A percentile compares a stretch with the other conserved stretches of the same genome.
phyloP scores from a whole-genome alignment of 805 yeast species.

The Candida anglica region DNA sequence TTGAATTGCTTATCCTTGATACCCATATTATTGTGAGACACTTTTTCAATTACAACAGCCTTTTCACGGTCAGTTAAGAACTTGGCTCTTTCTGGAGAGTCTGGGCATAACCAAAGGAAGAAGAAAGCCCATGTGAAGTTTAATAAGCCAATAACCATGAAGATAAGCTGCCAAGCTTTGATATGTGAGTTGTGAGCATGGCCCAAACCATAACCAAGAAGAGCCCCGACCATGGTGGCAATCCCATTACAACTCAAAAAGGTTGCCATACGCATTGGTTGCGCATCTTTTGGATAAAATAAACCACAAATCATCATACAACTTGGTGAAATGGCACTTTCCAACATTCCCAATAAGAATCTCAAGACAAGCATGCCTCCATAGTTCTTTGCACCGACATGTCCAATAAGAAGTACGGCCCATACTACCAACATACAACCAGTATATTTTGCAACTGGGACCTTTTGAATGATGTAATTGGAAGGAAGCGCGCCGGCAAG shows the following conservation, averaged over 20 bases:
- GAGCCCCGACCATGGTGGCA: conserved; percentile 20
- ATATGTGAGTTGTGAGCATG: conserved; percentile 17
- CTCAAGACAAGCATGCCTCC: conserved; percentile 29
- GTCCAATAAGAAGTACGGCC: conserved; percentile 18
- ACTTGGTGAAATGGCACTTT: conserved; percentile 31
- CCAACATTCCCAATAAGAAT: conserved; percentile 30
- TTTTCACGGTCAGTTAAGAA: conserved; percentile 31
- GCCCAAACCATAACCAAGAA: conserved; percentile 21
- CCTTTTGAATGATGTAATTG: conserved; percentile 13
- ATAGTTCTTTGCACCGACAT: conserved; percentile 29
- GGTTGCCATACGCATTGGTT: conserved; percentile 24
- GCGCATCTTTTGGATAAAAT: conserved; percentile 30
- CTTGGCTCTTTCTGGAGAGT: conserved; percentile 25
- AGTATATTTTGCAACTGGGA: conserved; percentile 13
- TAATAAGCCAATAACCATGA: conserved; percentile 15
- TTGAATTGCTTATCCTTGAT: conserved; percentile 18
- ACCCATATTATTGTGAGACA: conserved; percentile 21
- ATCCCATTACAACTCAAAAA: conserved; percentile 26
- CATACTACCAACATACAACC: conserved; percentile 14
- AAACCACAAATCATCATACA: conserved; percentile 29
- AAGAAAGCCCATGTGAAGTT: conserved; percentile 15
- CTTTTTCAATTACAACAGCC: conserved; percentile 13
- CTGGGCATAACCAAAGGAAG: conserved; percentile 16
- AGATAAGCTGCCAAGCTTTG: conserved; percentile 23
- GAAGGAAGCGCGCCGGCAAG: conserved; percentile 16